A percentile compares a stretch with the other conserved stretches of the same genome.
Evolutionary conservation across 768 basidiomycete species (phyloP).

Genomic region (Sporobolomyces pararoseus): DNA sequence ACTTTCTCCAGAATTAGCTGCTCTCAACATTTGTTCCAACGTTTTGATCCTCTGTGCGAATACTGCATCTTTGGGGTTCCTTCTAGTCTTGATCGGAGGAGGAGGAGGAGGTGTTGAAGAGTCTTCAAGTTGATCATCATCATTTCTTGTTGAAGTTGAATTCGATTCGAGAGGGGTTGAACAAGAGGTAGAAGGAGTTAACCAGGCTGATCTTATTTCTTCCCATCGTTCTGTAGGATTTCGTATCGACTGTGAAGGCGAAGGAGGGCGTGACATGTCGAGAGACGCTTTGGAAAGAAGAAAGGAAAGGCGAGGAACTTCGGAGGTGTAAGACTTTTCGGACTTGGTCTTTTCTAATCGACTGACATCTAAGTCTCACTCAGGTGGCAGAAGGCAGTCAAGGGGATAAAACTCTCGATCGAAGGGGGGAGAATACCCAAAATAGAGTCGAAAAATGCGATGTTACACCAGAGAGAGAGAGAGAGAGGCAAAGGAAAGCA

Average conservation of each 20-base stretch:
- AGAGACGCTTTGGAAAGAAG: no score
- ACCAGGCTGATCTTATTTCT: constrained; percentile 1
- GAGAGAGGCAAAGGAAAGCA: background rate
- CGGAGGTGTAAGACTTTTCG: background rate
- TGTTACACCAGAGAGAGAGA: constrained; percentile 15
- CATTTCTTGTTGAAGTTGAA: constrained; percentile 1
- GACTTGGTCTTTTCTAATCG: no score
- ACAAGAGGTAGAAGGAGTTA: background rate
- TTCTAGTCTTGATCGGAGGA: background rate
- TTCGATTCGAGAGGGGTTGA: background rate
- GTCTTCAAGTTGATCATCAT: background rate
- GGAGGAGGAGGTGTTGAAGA: background rate
- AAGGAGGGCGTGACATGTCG: background rate
- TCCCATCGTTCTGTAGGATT: constrained; percentile 19
- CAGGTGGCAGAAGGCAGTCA: no score
- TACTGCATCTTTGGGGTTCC: constrained; percentile 10
- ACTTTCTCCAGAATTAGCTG: constrained; percentile 1
- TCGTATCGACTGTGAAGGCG: background rate
- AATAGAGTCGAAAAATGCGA: no score
- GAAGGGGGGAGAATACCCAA: no score
- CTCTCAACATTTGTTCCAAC: constrained; percentile 24
- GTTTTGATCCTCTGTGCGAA: constrained; percentile 28
- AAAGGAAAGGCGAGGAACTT: background rate
- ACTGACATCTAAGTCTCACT: no score
- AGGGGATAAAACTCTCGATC: no score